A percentile compares a stretch with the other conserved stretches of the same genome.
These are phyloP conservation scores for Ambrosia trifida DNA, from an alignment of 129 eudicot genomes.

Conservation along the genomic window DNA sequence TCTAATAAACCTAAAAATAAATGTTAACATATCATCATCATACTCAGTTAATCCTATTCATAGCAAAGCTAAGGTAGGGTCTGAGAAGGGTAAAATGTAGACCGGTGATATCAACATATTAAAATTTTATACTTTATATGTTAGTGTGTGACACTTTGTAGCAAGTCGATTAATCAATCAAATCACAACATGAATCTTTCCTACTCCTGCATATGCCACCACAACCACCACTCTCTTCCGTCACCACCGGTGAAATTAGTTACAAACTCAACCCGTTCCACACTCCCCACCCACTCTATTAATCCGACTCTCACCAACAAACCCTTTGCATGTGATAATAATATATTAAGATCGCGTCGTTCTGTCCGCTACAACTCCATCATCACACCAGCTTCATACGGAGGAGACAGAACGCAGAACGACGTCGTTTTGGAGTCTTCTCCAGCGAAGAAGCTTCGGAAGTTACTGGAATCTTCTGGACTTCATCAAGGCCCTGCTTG, in stretches of 20 bases:
- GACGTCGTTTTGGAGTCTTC: conserved; percentile 21
- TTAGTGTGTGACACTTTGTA: too few relatives aligned
- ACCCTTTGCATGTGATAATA: neutral
- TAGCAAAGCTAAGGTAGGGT: too few relatives aligned
- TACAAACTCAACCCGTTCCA: conserved; percentile 5
- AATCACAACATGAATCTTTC: conserved; percentile 23
- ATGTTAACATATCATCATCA: too few relatives aligned
- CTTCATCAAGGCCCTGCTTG: conserved; percentile 92
- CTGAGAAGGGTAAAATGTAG: too few relatives aligned
- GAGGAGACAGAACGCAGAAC: conserved; percentile 29
- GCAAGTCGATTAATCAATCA: neutral
- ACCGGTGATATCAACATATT: too few relatives aligned
- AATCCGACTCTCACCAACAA: conserved; percentile 5
- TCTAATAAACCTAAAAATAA: too few relatives aligned
- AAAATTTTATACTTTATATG: too few relatives aligned
- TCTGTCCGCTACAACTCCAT: conserved; percentile 15
- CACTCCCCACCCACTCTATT: conserved; percentile 8
- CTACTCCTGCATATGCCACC: conserved; percentile 19
- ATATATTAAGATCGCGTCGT: conserved; percentile 16
- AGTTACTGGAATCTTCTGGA: conserved; percentile 80
- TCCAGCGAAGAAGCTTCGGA: conserved; percentile 57
- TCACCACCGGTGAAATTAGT: conserved; percentile 25
- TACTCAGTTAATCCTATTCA: too few relatives aligned
- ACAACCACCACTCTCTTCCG: conserved; percentile 21
- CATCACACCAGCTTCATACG: conserved; percentile 25